phyloP scores from a whole-genome alignment of 805 yeast species.

The Maudiozyma serrabonitensis region DNA sequence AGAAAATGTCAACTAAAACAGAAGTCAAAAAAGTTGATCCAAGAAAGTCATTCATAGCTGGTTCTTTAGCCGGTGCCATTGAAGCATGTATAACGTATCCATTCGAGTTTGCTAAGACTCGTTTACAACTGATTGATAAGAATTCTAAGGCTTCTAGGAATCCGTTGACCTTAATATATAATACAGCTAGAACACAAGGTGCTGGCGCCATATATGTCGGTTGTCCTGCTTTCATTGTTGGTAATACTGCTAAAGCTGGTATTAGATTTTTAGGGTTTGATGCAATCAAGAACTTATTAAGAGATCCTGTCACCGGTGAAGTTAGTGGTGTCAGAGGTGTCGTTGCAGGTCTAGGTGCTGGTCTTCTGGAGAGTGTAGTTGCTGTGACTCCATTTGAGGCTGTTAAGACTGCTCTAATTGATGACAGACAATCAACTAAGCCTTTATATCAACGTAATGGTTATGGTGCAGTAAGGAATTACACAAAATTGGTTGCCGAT shows the following conservation, averaged over 20 bases:
- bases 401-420: slow-evolving; percentile 89
- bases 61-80: slow-evolving; percentile 93
- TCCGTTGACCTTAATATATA: slow-evolving; percentile 72
- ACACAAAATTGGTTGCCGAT: slow-evolving; percentile 49
- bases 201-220: slow-evolving; percentile 76
- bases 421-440: slow-evolving; percentile 67
- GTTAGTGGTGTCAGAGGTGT: slow-evolving; percentile 86
- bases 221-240: slow-evolving; percentile 92
- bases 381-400: slow-evolving; percentile 98
- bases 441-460: slow-evolving; percentile 66
- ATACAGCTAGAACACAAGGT: slow-evolving; percentile 72
- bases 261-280: slow-evolving; percentile 91
- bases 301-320: slow-evolving; percentile 72
- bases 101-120: slow-evolving; percentile 92
- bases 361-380: slow-evolving; percentile 77
- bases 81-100: slow-evolving; percentile 92
- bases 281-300: slow-evolving; percentile 62
- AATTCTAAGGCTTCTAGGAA: slow-evolving; percentile 59
- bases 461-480: slow-evolving; percentile 44
- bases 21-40: slow-evolving; percentile 43
- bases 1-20: slow-evolving; percentile 4
- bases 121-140: slow-evolving; percentile 74
- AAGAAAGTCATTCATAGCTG: slow-evolving; percentile 77
- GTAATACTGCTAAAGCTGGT: slow-evolving; percentile 94
- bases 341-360: slow-evolving; percentile 96